Percentiles rank a stretch among this genome's conserved stretches.
Conservation (phyloP, 140 eudicot genomes). For the Senecio squalidus region DNA sequence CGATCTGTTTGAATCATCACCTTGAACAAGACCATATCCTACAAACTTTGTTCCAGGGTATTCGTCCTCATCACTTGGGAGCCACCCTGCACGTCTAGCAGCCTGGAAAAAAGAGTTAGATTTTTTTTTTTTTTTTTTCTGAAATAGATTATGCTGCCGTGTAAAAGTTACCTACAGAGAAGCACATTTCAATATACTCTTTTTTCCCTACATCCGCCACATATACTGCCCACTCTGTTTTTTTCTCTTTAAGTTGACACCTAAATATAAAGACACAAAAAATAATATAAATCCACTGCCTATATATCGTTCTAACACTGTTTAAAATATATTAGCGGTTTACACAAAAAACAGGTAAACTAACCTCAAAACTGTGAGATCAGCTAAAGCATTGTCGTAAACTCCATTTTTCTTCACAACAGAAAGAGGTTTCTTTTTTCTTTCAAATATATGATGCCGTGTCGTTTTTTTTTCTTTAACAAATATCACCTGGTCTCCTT, state of each 20-base stretch:
- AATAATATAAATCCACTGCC: no score
- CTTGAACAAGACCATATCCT: not conserved
- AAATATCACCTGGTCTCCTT: not conserved
- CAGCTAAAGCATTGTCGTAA: no score
- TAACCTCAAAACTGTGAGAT: no score
- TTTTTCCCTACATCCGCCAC: not conserved
- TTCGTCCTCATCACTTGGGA: not conserved
- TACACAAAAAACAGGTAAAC: no score
- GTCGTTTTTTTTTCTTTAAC: not conserved
- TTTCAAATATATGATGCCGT: no score
- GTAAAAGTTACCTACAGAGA: not conserved
- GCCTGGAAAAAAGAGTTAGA: not conserved
- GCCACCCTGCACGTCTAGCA: not conserved
- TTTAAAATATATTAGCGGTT: no score
- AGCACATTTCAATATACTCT: not conserved
- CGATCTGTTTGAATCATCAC: no score
- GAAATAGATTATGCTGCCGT: not conserved
- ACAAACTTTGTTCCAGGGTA: not conserved
- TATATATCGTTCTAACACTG: no score
- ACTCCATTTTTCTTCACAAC: no score
- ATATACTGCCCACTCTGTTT: not conserved
- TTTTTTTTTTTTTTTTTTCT: no score
- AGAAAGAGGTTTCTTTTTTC: no score
- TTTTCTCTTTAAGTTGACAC: not conserved
- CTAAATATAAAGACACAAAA: no score